These are phyloP conservation scores for Heracleum sosnowskyi DNA, from an alignment of 129 eudicot species.

Conservation along the genomic window DNA sequence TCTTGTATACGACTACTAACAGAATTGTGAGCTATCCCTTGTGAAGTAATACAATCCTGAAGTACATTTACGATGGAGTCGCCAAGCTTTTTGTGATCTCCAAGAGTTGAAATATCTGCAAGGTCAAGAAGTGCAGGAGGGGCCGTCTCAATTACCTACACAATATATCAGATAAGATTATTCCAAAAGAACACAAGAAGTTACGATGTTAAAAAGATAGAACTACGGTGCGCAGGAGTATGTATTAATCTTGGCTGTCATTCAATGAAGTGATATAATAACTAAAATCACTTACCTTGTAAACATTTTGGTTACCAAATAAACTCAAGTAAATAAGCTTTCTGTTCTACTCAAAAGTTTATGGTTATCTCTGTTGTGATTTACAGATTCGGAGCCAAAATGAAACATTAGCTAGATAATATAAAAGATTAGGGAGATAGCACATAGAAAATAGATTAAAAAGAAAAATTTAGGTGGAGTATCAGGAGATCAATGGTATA, in stretches of 20 bases:
- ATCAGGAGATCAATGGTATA: neutral
- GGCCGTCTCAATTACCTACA: slow-evolving; percentile 76
- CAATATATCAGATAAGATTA: slow-evolving; percentile 1
- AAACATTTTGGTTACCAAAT: neutral
- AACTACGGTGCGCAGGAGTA: neutral
- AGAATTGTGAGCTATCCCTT: slow-evolving; percentile 54
- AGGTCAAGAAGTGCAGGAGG: slow-evolving; percentile 77
- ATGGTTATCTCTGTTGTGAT: neutral
- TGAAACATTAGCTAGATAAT: neutral
- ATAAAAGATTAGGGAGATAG: neutral
- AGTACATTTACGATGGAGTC: slow-evolving; percentile 76
- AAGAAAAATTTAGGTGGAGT: neutral
- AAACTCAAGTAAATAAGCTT: neutral
- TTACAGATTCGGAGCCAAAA: neutral
- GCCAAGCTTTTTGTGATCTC: slow-evolving; percentile 87
- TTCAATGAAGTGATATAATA: neutral
- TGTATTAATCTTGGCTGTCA: neutral
- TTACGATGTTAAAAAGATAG: neutral
- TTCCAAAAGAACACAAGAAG: neutral
- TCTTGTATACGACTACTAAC: slow-evolving; percentile 46
- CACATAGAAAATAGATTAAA: too few relatives aligned
- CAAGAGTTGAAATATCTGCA: slow-evolving; percentile 74
- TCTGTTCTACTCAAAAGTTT: neutral
- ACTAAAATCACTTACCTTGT: neutral
- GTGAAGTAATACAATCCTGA: slow-evolving; percentile 71